Evolutionary conservation across 495 filamentous ascomycete genomes (phyloP), one percentile per base, ranked within the genome.

Genomic region (Jackrogersella multiformis): DNA sequence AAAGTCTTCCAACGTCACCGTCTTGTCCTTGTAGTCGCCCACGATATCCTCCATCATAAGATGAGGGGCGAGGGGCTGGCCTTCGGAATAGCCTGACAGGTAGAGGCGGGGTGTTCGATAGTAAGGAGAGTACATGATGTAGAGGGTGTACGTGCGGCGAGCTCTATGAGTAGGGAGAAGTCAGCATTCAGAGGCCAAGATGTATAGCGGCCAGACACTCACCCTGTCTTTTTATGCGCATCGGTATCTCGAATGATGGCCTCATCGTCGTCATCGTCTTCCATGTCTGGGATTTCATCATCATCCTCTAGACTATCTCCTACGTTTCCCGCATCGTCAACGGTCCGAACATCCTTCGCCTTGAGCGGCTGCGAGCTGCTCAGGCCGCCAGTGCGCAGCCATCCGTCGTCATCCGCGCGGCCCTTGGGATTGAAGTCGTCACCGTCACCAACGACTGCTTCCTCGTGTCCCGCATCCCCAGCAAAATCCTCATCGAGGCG

Each of bases 31-130:
- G 84, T 99, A 99, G 83, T 99, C 96, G 70, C 96, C 94, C 26
- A 97, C 91, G 70, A 99, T 98, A 71, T 99, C 96, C 74, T 99
- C 95, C 90, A 98, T 97, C 96, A 99, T 98, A 21, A 90, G 84
- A 21, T 90, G 86, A 2, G 95, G 96, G 5, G 91, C 85, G 21
- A 97, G 91, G 4, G 96, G 94, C 66, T 92, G 87, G 20, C 91
- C 90, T 56, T 87, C 85, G n/a, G 90, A 85, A 76, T 97, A 97
- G 59, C 96, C 96, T 4, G 92, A 94, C 63, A 99, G 86, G 79
- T 97, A 99, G 74, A 97, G 87, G 30, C 96, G 93, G 0, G 96
- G 96, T 34, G 94, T 97, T 56, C 93, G 93, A 80, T 97, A 99
- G 82, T 95, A 97, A 57, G 92, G 92, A 13, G 93, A 89, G 79